Conservation (phyloP, 169 alveolate species). For the Eimeria necatrix region DNA sequence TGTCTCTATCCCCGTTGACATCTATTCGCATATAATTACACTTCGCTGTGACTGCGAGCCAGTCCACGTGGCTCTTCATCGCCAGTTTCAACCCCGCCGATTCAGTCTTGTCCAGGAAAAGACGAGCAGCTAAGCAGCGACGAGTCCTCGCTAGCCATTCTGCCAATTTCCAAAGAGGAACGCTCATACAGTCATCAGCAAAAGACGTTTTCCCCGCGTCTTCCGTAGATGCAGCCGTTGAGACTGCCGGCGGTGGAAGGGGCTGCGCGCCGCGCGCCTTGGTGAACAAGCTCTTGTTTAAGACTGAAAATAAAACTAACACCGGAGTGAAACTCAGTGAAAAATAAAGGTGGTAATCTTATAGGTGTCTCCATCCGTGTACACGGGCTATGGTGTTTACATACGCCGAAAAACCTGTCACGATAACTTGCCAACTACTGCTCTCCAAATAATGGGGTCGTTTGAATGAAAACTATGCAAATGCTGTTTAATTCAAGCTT, state of each 20-base stretch:
- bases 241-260: not conserved
- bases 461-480: no score
- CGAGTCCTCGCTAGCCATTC: constrained; percentile 62
- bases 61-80: constrained; percentile 14
- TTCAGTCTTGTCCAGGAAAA: constrained; percentile 23
- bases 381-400: no score
- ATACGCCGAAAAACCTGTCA: no score
- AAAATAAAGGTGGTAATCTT: no score
- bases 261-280: constrained; percentile 58
- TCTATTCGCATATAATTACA: constrained; percentile 23
- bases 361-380: no score
- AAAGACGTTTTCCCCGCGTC: not conserved
- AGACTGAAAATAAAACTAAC: constrained; percentile 7
- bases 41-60: constrained; percentile 7
- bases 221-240: not conserved
- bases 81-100: constrained; percentile 33
- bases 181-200: not conserved
- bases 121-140: constrained; percentile 67
- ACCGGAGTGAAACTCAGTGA: no score
- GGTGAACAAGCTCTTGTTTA: constrained; percentile 36
- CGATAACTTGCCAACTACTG: no score
- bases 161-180: constrained; percentile 17
- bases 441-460: no score
- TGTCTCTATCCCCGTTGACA: not conserved
- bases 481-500: no score